Base-by-base conservation (phyloP, 179 eudicot species). In the Carnegiea gigantea region DNA sequence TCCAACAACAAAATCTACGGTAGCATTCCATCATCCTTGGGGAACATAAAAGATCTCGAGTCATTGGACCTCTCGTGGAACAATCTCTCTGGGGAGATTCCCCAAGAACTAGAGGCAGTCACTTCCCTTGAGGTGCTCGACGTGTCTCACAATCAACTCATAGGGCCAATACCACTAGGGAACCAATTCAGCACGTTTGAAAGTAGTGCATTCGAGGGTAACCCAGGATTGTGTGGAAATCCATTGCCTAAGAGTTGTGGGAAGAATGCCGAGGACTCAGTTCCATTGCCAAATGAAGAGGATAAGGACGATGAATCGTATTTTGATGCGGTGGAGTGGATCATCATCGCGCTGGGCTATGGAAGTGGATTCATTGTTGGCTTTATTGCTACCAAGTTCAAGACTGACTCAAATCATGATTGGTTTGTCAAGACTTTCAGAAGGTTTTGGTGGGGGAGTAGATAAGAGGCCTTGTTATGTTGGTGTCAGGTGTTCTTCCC, bases 161-260 rank as follows among this genome's bases (percentile, higher is more conserved):
- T 2, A 5, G 71, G 71, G 71, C 71, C 71, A 9, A 67, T 67
- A 24, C 71, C 71, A 12, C 20, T 26, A 3, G 36, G 36, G 38
- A 67, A 67, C 71, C 71, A 67, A 28, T 67, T 67, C 71, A 12
- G 11, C 38, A 67, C 71, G 7, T 67, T 67, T 12, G 71, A 67
- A 9, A 24, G n/a, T 4, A 67, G 36, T 67, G 23, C 71, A 4
- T 67, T 67, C 18, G 36, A 67, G 17, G 71, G 38, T 24, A 67
- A 67, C 71, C 17, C 38, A 24, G 67, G 67, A 6, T 60, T 60
- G 67, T 60, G 67, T n/a, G 67, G 67, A 12, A 60, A 60, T n/a
- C 67, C 67, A 60, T n/a, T 60, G 67, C 67, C 67, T 60, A 60
- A n/a, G 67, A n/a, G 67, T 67, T 67, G 71, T 28, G 38, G 70